Conservation (phyloP, 345 rosid species). For the Boechera retrofracta region DNA sequence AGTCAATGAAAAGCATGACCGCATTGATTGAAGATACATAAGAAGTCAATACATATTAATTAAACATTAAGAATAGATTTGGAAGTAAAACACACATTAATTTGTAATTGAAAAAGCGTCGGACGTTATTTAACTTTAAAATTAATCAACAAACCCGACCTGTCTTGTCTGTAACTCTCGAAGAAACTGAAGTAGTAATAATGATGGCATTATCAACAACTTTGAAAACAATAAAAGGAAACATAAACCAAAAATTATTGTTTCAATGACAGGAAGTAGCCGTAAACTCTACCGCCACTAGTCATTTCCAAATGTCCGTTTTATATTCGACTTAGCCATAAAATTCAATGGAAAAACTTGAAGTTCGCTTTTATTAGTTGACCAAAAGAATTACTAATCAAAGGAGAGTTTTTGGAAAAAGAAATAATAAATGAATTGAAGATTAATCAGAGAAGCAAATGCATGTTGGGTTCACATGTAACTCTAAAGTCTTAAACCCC, state of each 20-base stretch:
- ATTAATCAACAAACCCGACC: slow-evolving; percentile 33
- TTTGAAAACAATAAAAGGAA: slow-evolving; percentile 13
- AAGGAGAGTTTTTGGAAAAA: slow-evolving; percentile 24
- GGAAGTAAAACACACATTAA: slow-evolving; percentile 34
- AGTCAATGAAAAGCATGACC: slow-evolving; percentile 28
- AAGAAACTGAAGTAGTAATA: slow-evolving; percentile 41
- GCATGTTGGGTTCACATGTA: slow-evolving; percentile 37
- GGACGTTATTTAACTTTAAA: slow-evolving; percentile 30
- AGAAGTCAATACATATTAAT: slow-evolving; percentile 8
- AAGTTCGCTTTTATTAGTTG: slow-evolving; percentile 28
- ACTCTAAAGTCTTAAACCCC: slow-evolving; percentile 15
- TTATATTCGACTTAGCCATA: slow-evolving; percentile 20
- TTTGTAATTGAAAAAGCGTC: slow-evolving; percentile 29
- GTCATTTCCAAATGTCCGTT: slow-evolving; percentile 27
- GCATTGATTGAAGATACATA: slow-evolving; percentile 16
- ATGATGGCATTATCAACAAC: slow-evolving; percentile 40
- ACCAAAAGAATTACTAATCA: slow-evolving; percentile 20
- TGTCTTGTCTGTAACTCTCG: slow-evolving; percentile 42
- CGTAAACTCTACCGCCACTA: slow-evolving; percentile 31
- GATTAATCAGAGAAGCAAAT: slow-evolving; percentile 21
- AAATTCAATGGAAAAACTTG: slow-evolving; percentile 12
- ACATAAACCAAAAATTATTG: slow-evolving; percentile 1
- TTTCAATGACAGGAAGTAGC: slow-evolving; percentile 26
- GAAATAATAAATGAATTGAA: slow-evolving; percentile 22
- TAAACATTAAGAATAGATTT: slow-evolving; percentile 18